Evolutionary conservation across 345 rosid species (phyloP).

Genomic region (Camelina neglecta): DNA sequence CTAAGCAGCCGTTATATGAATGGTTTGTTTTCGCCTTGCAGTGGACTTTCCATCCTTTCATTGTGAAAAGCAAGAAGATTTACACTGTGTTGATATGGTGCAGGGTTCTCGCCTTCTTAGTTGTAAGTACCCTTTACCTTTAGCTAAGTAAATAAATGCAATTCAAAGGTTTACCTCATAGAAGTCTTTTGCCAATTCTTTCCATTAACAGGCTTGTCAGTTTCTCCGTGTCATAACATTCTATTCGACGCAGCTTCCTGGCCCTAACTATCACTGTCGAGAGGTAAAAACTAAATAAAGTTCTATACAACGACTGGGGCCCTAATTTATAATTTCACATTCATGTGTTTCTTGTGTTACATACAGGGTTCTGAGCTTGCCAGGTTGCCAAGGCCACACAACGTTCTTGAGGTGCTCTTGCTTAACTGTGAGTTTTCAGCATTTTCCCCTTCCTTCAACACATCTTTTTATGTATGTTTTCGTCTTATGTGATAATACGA

Average conservation of each 20-base stretch:
- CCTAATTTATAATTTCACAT: neutral
- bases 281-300: slow-evolving; percentile 57
- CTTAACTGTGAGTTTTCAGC: slow-evolving; percentile 61
- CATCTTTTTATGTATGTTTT: neutral
- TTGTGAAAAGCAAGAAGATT: slow-evolving; percentile 88
- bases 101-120: slow-evolving; percentile 93
- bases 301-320: neutral
- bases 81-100: slow-evolving; percentile 96
- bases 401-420: slow-evolving; percentile 69
- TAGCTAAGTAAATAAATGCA: neutral
- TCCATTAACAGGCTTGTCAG: slow-evolving; percentile 73
- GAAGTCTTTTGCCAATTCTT: slow-evolving; percentile 15
- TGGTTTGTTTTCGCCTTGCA: slow-evolving; percentile 42
- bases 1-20: neutral
- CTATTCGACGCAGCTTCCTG: slow-evolving; percentile 97
- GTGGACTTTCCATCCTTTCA: slow-evolving; percentile 99
- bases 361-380: slow-evolving; percentile 93
- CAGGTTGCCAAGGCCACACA: slow-evolving; percentile 74
- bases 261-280: slow-evolving; percentile 95
- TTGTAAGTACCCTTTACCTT: slow-evolving; percentile 58
- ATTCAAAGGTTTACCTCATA: neutral
- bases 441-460: neutral
- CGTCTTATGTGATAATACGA: slow-evolving; percentile 20
- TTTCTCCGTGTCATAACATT: slow-evolving; percentile 82
- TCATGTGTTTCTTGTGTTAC: slow-evolving; percentile 24